These are phyloP conservation scores for Pistacia atlantica DNA, from an alignment of 345 rosid genomes.

Conservation along the genomic window DNA sequence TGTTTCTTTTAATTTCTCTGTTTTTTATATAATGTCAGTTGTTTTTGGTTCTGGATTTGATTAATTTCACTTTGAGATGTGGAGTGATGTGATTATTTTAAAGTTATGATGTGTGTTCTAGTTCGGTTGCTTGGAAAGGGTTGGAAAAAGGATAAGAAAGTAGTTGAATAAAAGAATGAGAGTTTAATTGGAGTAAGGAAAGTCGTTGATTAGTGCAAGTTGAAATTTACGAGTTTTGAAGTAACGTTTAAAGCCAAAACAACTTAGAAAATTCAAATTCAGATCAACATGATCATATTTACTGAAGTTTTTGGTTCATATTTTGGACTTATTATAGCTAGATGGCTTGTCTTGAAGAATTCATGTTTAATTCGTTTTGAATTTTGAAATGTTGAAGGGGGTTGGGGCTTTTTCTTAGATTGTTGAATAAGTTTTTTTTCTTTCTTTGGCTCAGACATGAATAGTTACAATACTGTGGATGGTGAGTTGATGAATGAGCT, in stretches of 20 bases:
- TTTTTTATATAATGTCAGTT: not conserved
- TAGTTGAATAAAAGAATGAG: not conserved
- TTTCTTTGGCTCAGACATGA: constrained; percentile 39
- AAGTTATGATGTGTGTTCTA: not conserved
- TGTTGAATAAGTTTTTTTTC: not conserved
- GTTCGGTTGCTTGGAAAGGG: constrained; percentile 22
- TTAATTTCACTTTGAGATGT: not conserved
- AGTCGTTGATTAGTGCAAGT: not conserved
- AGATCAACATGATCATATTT: not conserved
- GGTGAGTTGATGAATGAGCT: constrained; percentile 46
- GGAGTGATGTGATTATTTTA: not conserved
- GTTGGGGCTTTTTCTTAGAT: not conserved
- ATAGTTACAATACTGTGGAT: constrained; percentile 32
- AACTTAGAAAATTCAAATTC: not conserved
- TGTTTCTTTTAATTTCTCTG: constrained; percentile 8
- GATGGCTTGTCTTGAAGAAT: not conserved
- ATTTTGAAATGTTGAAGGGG: not conserved
- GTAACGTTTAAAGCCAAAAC: not conserved
- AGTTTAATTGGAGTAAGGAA: constrained; percentile 1
- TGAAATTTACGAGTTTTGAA: not conserved
- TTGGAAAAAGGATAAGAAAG: not conserved
- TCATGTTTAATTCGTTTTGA: not conserved
- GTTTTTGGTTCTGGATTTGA: not conserved
- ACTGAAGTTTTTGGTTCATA: not conserved
- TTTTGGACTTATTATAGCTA: not conserved